These are phyloP conservation scores for Telfairia occidentalis DNA, from an alignment of 331 rosid genomes.

Conservation along the genomic window DNA sequence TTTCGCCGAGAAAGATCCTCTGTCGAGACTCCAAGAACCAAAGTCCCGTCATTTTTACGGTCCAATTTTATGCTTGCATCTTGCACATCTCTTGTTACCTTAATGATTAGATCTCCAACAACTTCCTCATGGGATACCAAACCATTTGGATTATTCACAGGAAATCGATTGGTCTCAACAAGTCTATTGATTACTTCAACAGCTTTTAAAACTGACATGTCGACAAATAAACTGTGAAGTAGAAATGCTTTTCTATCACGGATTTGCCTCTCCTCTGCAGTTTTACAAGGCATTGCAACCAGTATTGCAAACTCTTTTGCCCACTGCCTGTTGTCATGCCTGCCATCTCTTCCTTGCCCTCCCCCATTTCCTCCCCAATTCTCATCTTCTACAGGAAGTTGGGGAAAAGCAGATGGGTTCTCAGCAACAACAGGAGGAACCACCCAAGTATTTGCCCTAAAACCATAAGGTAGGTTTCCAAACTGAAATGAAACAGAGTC, in stretches of 20 bases:
- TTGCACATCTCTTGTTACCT: slow-evolving; percentile 64
- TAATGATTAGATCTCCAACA: slow-evolving; percentile 57
- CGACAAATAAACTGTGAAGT: slow-evolving; percentile 93
- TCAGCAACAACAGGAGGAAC: slow-evolving; percentile 85
- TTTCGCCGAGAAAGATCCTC: slow-evolving; percentile 76
- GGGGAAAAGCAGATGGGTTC: slow-evolving; percentile 50
- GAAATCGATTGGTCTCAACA: slow-evolving; percentile 26
- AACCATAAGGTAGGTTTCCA: slow-evolving; percentile 96
- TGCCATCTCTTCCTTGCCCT: slow-evolving; percentile 77
- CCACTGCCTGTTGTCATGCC: slow-evolving; percentile 67
- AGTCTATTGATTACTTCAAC: slow-evolving; percentile 54
- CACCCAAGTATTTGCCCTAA: slow-evolving; percentile 95
- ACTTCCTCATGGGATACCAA: slow-evolving; percentile 46
- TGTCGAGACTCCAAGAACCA: slow-evolving; percentile 54
- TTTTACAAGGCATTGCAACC: slow-evolving; percentile 84
- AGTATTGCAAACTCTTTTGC: slow-evolving; percentile 72
- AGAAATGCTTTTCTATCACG: slow-evolving; percentile 90
- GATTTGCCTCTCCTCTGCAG: slow-evolving; percentile 83
- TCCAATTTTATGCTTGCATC: slow-evolving; percentile 75
- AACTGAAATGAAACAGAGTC: slow-evolving; percentile 49
- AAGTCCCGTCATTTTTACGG: slow-evolving; percentile 75
- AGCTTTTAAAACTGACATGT: slow-evolving; percentile 71
- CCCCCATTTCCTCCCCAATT: slow-evolving; percentile 95
- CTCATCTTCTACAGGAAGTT: slow-evolving; percentile 81
- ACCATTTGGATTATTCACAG: slow-evolving; percentile 21